A percentile compares a stretch with the other conserved stretches of the same genome.
Evolutionary conservation across 2,329 filamentous ascomycete genomes (phyloP).

Genomic region (Fusarium marasasianum): DNA sequence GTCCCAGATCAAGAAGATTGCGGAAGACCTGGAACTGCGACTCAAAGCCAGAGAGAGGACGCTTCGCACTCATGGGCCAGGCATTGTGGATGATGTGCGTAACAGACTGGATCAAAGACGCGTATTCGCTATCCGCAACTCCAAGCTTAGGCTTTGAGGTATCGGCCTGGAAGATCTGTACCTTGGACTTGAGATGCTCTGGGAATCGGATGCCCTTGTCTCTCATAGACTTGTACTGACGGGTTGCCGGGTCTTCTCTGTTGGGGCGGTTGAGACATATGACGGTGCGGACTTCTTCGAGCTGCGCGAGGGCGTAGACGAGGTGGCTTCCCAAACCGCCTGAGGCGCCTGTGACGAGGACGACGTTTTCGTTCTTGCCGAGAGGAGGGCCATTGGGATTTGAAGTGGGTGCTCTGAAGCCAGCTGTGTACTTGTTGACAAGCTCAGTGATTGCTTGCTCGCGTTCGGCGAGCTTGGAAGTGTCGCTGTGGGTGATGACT

Average conservation of each 20-base stretch:
- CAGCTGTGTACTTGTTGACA: slow-evolving; percentile 4
- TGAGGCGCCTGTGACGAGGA: slow-evolving; percentile 13
- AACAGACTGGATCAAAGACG: background rate
- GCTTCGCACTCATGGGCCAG: slow-evolving; percentile 39
- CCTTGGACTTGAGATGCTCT: slow-evolving; percentile 8
- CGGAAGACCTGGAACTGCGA: slow-evolving; percentile 34
- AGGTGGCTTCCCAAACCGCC: slow-evolving; percentile 23
- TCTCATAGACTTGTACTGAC: slow-evolving; percentile 25
- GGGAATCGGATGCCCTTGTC: slow-evolving; percentile 29
- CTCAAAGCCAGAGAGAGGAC: slow-evolving; percentile 25
- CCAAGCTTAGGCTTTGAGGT: slow-evolving; percentile 13
- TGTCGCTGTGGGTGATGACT: background rate
- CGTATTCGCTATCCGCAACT: background rate
- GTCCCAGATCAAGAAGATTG: slow-evolving; percentile 17
- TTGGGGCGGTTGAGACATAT: slow-evolving; percentile 21
- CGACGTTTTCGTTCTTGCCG: background rate
- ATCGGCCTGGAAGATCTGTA: slow-evolving; percentile 5
- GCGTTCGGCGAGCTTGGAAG: background rate
- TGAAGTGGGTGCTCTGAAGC: background rate
- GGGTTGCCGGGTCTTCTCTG: background rate
- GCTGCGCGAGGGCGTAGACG: slow-evolving; percentile 18
- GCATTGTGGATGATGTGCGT: slow-evolving; percentile 36
- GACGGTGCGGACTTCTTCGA: slow-evolving; percentile 11
- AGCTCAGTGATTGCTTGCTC: slow-evolving; percentile 8
- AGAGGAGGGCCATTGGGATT: background rate